Conservation (phyloP, 495 filamentous ascomycete species). For the Aspergillus bridgeri region DNA sequence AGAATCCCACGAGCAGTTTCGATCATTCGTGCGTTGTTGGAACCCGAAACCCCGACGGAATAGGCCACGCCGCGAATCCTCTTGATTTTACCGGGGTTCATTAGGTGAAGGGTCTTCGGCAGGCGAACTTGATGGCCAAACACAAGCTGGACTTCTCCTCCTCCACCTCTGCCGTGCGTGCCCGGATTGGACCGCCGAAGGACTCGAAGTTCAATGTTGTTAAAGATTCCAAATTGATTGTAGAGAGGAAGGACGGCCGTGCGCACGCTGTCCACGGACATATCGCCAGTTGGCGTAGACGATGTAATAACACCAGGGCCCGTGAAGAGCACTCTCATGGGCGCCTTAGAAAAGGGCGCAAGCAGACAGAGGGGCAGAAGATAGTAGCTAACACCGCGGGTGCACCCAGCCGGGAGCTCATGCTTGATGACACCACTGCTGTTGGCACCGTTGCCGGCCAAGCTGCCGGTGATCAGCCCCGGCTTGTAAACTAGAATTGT, state of each 20-base stretch:
- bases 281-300: constrained; percentile 74
- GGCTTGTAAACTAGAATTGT: constrained; percentile 89
- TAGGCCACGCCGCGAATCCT: constrained; percentile 90
- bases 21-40: constrained; percentile 95
- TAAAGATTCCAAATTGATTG: constrained; percentile 82
- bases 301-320: constrained; percentile 93
- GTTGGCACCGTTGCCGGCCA: constrained; percentile 60
- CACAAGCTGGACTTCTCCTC: constrained; percentile 86
- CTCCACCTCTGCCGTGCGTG: constrained; percentile 68
- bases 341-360: constrained; percentile 87
- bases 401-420: constrained; percentile 69
- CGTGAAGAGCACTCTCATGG: constrained; percentile 81
- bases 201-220: constrained; percentile 83
- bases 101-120: constrained; percentile 85
- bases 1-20: constrained; percentile 81
- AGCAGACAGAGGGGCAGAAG: constrained; percentile 84
- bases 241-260: constrained; percentile 89
- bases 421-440: constrained; percentile 71
- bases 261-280: constrained; percentile 87
- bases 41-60: constrained; percentile 80
- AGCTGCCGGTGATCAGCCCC: constrained; percentile 81
- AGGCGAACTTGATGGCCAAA: constrained; percentile 90
- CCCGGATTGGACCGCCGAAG: constrained; percentile 74
- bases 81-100: constrained; percentile 85
- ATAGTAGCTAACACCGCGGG: constrained; percentile 86